Conservation (phyloP, 2,329 filamentous ascomycete genomes). For the Trichoderma semiorbis region DNA sequence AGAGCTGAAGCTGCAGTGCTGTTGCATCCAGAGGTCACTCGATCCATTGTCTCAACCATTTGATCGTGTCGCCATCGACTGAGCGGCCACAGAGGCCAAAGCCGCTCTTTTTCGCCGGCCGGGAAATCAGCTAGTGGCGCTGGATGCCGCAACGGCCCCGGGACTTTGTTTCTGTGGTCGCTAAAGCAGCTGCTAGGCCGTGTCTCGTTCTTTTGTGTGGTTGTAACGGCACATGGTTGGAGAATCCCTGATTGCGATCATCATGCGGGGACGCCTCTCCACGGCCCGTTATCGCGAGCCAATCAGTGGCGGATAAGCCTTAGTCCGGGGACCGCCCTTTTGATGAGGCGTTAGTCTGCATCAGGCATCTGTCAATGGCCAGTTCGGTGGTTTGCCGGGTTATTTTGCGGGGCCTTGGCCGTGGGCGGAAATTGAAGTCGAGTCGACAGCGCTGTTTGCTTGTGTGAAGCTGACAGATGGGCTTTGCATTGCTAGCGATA, state of each 20-base stretch:
- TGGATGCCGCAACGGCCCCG: neutral
- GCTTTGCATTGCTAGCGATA: neutral
- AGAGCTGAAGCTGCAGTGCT: constrained; percentile 14
- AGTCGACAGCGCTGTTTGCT: neutral
- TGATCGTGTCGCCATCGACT: neutral
- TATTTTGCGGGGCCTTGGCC: constrained; percentile 12
- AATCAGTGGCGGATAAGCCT: constrained; percentile 4
- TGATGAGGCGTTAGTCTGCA: neutral
- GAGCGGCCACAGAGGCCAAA: neutral
- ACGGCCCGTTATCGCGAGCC: constrained; percentile 13
- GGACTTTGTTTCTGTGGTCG: neutral
- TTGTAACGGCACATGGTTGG: neutral
- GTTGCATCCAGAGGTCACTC: constrained; percentile 2
- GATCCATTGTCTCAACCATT: neutral
- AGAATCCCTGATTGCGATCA: constrained; percentile 15
- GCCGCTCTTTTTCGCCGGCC: neutral
- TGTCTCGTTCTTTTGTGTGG: neutral
- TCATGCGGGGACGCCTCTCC: constrained; percentile 14
- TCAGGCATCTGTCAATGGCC: constrained; percentile 11
- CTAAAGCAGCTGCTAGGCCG: neutral
- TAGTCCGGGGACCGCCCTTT: neutral
- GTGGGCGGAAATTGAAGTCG: neutral
- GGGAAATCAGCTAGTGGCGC: neutral
- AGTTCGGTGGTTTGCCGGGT: constrained; percentile 14
- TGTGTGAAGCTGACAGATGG: neutral